These are phyloP conservation scores for Zasmidium angulare DNA, from an alignment of 2,329 filamentous ascomycete species.

Conservation along the genomic window DNA sequence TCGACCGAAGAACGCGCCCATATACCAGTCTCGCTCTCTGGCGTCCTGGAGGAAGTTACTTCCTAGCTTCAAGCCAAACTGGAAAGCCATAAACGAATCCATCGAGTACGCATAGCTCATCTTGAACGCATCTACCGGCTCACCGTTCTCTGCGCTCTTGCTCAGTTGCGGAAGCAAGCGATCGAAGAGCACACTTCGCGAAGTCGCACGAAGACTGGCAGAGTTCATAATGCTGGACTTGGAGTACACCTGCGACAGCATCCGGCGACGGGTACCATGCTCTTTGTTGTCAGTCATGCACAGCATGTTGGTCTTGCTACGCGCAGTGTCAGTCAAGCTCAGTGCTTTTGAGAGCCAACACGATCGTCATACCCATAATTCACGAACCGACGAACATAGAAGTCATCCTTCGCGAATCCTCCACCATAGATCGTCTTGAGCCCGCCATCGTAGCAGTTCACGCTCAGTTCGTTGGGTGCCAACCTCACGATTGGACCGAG, in stretches of 20 bases:
- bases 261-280: constrained; percentile 69
- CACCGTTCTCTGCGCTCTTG: constrained; percentile 20
- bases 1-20: constrained; percentile 2
- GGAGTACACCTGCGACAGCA: constrained; percentile 75
- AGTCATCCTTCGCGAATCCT: constrained; percentile 68
- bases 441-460: constrained; percentile 63
- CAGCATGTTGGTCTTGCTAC: constrained; percentile 61
- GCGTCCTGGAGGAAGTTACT: background rate
- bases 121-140: constrained; percentile 37
- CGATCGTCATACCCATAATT: constrained; percentile 51
- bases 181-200: constrained; percentile 57
- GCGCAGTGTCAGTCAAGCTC: background rate
- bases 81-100: constrained; percentile 63
- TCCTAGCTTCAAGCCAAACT: constrained; percentile 3
- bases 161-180: constrained; percentile 57
- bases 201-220: constrained; percentile 59
- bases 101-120: constrained; percentile 68
- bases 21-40: background rate
- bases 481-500: constrained; percentile 62
- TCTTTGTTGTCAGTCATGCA: constrained; percentile 59
- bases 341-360: background rate
- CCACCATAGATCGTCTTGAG: constrained; percentile 66
- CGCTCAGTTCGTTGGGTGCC: constrained; percentile 63
- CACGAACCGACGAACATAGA: constrained; percentile 68
- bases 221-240: constrained; percentile 63